Evolutionary conservation across 345 rosid species (phyloP).

Genomic region (Boechera retrofracta): DNA sequence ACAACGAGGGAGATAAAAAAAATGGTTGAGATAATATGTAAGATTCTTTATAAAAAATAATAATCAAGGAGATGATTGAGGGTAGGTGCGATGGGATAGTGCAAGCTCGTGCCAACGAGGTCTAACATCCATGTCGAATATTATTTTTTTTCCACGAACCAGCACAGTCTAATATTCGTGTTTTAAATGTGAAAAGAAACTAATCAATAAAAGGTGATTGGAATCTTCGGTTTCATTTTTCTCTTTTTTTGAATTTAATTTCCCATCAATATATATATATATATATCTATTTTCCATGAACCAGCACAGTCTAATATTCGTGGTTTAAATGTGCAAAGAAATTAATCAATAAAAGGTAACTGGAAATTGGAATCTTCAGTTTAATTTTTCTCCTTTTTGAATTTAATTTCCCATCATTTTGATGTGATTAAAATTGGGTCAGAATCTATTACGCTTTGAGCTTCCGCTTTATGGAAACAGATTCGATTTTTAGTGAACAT

Average conservation of each 20-base stretch:
- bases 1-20: neutral
- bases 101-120: conserved; percentile 42
- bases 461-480: conserved; percentile 22
- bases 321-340: conserved; percentile 33
- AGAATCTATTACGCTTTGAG: conserved; percentile 12
- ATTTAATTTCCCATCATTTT: conserved; percentile 20
- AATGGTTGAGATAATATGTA: conserved; percentile 13
- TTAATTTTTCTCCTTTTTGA: conserved; percentile 13
- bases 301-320: conserved; percentile 1
- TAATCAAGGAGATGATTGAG: conserved; percentile 20
- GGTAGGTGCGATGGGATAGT: conserved; percentile 41
- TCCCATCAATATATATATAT: neutral
- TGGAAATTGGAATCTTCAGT: conserved; percentile 13
- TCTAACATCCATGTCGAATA: conserved; percentile 33
- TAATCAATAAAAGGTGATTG: conserved; percentile 32
- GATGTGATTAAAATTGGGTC: conserved; percentile 33
- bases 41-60: conserved; percentile 1
- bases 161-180: conserved; percentile 11
- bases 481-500: neutral
- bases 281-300: neutral
- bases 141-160: neutral
- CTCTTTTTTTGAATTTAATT: conserved; percentile 13
- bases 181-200: conserved; percentile 34
- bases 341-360: conserved; percentile 31
- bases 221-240: conserved; percentile 22